Percentiles rank a stretch among this genome's conserved stretches.
Evolutionary conservation across 2,329 filamentous ascomycete genomes (phyloP).

Genomic region (Lachnellula subtilissima): DNA sequence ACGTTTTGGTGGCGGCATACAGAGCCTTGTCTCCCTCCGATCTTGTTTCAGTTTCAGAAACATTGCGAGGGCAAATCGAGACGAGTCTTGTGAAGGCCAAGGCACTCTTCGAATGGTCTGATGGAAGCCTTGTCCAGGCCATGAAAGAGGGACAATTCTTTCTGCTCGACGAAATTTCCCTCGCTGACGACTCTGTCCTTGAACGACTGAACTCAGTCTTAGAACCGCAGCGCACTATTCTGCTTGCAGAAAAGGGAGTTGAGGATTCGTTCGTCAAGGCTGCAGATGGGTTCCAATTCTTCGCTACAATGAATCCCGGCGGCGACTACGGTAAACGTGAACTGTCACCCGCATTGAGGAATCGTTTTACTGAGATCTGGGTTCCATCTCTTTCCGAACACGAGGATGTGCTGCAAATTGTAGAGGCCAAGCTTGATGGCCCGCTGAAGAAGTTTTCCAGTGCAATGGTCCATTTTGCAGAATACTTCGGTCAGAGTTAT

Average conservation of each 20-base stretch:
- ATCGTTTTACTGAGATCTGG: constrained; percentile 99
- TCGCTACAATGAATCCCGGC: constrained; percentile 98
- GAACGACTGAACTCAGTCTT: constrained; percentile 95
- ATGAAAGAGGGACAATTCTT: constrained; percentile 91
- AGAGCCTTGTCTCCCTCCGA: constrained; percentile 43
- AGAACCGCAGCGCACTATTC: constrained; percentile 77
- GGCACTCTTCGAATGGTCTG: constrained; percentile 92
- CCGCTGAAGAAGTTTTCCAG: constrained; percentile 54
- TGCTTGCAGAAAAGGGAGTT: constrained; percentile 90
- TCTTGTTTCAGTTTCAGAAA: constrained; percentile 29
- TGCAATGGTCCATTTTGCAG: constrained; percentile 78
- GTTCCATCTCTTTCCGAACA: constrained; percentile 81
- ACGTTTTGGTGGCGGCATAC: constrained; percentile 43
- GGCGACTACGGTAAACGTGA: constrained; percentile 98
- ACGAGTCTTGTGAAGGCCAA: constrained; percentile 60
- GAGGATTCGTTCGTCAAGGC: constrained; percentile 76
- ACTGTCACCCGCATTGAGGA: constrained; percentile 87
- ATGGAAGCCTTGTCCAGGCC: constrained; percentile 87
- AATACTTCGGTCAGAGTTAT: constrained; percentile 86
- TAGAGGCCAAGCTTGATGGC: constrained; percentile 65
- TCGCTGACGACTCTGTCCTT: constrained; percentile 94
- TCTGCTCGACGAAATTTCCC: constrained; percentile 92
- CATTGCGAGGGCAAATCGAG: constrained; percentile 37
- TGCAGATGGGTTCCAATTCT: constrained; percentile 79
- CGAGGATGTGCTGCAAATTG: constrained; percentile 83